Conservation (phyloP, 768 basidiomycete genomes). For the Leccinum uliginosum region DNA sequence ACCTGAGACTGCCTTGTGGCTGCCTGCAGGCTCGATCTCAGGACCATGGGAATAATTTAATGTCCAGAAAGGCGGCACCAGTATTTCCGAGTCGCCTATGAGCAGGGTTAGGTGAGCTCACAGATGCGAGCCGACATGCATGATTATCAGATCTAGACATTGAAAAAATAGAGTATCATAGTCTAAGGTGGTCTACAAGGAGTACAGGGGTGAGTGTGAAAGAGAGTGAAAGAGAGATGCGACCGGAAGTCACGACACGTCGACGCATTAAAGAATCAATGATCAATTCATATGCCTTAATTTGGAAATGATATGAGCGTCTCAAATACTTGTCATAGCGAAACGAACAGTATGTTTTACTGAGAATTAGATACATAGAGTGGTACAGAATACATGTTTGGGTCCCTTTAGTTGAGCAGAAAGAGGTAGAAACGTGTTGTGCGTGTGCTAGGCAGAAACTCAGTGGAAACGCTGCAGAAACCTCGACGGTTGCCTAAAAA, state of each 20-base stretch:
- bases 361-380: not conserved
- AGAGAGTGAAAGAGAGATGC: not conserved
- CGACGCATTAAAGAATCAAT: not conserved
- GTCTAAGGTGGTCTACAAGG: not conserved
- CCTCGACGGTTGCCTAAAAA: not conserved
- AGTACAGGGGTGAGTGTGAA: not conserved
- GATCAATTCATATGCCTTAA: not conserved
- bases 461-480: not conserved
- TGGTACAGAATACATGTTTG: not conserved
- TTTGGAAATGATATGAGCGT: not conserved
- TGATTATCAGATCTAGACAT: too few species aligned
- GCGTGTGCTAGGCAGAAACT: not conserved
- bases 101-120: too few species aligned
- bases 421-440: not conserved
- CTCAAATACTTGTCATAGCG: not conserved
- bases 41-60: too few species aligned
- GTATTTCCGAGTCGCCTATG: too few species aligned
- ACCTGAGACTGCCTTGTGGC: too few species aligned
- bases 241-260: not conserved
- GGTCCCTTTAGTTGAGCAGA: not conserved
- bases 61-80: too few species aligned
- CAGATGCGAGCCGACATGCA: too few species aligned
- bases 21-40: too few species aligned
- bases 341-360: not conserved
- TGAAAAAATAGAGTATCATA: not conserved